Conservation (phyloP, 331 rosid genomes). For the Pyrus hybrid region DNA sequence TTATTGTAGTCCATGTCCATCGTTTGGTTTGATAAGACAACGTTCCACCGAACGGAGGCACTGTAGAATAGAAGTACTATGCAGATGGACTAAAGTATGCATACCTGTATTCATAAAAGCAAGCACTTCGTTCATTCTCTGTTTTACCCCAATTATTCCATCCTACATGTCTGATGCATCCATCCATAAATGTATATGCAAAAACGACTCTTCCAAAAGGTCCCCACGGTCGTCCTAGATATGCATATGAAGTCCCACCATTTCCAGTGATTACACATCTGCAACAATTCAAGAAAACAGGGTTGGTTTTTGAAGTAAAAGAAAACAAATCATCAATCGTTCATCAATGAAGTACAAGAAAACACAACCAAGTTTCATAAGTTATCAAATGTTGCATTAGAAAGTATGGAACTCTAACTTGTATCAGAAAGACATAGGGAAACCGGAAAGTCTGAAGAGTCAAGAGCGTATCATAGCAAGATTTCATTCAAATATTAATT, state of each 20-base stretch:
- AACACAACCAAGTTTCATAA: not conserved
- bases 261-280: slow-evolving; percentile 86
- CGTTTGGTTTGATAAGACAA: too few species aligned
- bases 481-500: not conserved
- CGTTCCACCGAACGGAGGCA: not conserved
- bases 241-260: slow-evolving; percentile 42
- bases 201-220: slow-evolving; percentile 84
- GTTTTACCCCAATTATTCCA: slow-evolving; percentile 83
- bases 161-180: slow-evolving; percentile 56
- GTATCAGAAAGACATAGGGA: not conserved
- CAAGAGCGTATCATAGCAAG: not conserved
- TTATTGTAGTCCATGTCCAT: not conserved
- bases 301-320: too few species aligned
- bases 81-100: not conserved
- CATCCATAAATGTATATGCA: slow-evolving; percentile 75
- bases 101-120: slow-evolving; percentile 80
- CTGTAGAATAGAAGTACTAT: not conserved
- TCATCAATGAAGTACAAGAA: not conserved
- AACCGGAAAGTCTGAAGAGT: not conserved
- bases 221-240: slow-evolving; percentile 95
- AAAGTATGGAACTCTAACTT: not conserved
- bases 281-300: slow-evolving; percentile 7
- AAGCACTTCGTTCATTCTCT: slow-evolving; percentile 71
- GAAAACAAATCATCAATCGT: too few species aligned
- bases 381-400: not conserved